A percentile compares a stretch with the other conserved stretches of the same genome.
phyloP scores from a whole-genome alignment of 192 early-diverging fungal genomes.

The Coemansia sp. region DNA sequence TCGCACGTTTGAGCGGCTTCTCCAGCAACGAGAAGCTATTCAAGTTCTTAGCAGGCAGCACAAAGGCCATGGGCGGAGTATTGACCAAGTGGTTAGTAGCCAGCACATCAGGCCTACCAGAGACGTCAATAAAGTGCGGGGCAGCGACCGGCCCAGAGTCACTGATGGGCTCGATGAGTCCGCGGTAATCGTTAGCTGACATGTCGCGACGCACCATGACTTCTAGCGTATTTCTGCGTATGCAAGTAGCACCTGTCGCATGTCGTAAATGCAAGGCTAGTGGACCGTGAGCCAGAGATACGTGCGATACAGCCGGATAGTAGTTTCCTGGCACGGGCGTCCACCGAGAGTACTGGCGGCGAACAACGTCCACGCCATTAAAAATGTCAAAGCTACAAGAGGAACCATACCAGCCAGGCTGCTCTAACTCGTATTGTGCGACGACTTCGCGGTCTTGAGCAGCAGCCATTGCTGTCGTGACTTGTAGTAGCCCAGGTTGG shows the following conservation, averaged over 20 bases:
- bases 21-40: neutral
- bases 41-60: neutral
- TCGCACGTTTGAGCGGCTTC: neutral
- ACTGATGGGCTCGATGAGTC: constrained; percentile 19
- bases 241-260: constrained; percentile 35
- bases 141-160: constrained; percentile 16
- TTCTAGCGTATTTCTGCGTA: constrained; percentile 20
- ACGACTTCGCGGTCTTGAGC: constrained; percentile 39
- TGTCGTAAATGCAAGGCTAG: constrained; percentile 36
- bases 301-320: constrained; percentile 36
- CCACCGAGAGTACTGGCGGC: constrained; percentile 19
- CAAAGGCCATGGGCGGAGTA: constrained; percentile 34
- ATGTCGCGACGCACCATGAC: constrained; percentile 41
- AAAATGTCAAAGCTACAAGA: constrained; percentile 25
- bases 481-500: constrained; percentile 15
- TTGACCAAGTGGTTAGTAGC: constrained; percentile 21
- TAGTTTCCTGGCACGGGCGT: constrained; percentile 45
- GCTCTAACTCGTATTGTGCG: constrained; percentile 19
- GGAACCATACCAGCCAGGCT: neutral
- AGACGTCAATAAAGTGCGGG: constrained; percentile 30
- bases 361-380: constrained; percentile 28
- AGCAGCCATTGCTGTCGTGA: constrained; percentile 2
- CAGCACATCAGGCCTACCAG: neutral
- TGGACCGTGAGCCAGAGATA: constrained; percentile 12
- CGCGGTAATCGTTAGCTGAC: constrained; percentile 49